Evolutionary conservation across 495 filamentous ascomycete species (phyloP), one percentile per base, ranked within the genome.

Genomic region (Chaetomium fimeti): DNA sequence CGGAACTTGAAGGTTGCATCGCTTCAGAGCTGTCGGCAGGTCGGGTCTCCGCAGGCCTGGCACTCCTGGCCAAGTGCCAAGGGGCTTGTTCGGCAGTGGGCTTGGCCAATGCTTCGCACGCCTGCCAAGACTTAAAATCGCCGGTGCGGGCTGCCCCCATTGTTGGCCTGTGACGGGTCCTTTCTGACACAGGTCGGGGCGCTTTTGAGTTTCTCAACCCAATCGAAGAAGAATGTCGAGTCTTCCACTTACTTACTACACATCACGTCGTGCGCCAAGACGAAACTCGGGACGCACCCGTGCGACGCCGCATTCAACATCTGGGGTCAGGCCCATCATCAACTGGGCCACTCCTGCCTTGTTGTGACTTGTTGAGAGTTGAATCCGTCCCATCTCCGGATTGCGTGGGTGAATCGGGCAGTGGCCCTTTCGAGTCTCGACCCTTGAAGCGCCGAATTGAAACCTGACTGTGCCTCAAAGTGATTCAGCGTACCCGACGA

Each of bases 141-240:
- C 53, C 20, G 53, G 53, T 56, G 53, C 53, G 53, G 53, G 11
- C 20, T 49, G 18, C n/a, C n/a, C n/a, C 45, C 16, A 20, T 20
- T n/a, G 45, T 36, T 36, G 32, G 32, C 32, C 32, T 36, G 32
- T 5, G 5, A 36, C 32, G 32, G 32, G 32, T 36, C 32, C 32
- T 36, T 11, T 9, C 32, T 36, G 32, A 36, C 32, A 36, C 32
- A 36, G 32, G 8, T 36, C 32, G 32, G 29, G 29, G 3, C 29
- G 3, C 7, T 32, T 7, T 32, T 32, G 29, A 32, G 3, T 32
- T 32, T 32, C 29, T 7, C 29, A 32, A 32, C 29, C 29, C 29
- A 32, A 32, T 32, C 29, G 29, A 32, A 7, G 29, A 32, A 32
- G 29, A 32, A 36, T 36, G n/a, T 36, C 32, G 3, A 36, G 32